Percentiles rank a stretch among this genome's conserved stretches.
Evolutionary conservation across 2,329 filamentous ascomycete species (phyloP).

Genomic region (Verticillium klebahnii): DNA sequence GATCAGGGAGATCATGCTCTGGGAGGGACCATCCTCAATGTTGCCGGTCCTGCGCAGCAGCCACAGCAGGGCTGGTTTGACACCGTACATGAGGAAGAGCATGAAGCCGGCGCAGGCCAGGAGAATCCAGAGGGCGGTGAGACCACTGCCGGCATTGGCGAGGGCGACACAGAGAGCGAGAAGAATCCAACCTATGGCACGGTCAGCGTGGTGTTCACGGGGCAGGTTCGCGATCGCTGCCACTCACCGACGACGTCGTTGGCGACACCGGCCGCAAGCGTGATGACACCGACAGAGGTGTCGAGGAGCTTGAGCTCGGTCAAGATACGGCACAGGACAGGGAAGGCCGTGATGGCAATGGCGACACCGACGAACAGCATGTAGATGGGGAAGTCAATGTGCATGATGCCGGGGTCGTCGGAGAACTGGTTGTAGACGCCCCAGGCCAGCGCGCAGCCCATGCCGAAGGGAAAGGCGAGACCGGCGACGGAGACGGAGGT

Average conservation of each 20-base stretch:
- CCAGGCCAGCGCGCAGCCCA: slow-evolving; percentile 75
- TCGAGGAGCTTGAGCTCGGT: slow-evolving; percentile 82
- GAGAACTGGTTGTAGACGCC: slow-evolving; percentile 75
- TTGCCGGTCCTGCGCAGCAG: slow-evolving; percentile 69
- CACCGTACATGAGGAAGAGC: slow-evolving; percentile 67
- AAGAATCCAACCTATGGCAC: slow-evolving; percentile 79
- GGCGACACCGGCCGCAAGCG: slow-evolving; percentile 83
- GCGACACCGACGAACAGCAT: slow-evolving; percentile 83
- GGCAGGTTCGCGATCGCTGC: background rate
- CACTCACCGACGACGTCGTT: slow-evolving; percentile 62
- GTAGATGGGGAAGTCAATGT: slow-evolving; percentile 50
- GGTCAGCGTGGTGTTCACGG: background rate
- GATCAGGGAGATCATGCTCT: slow-evolving; percentile 78
- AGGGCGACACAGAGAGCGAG: slow-evolving; percentile 89
- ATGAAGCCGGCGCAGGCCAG: slow-evolving; percentile 73
- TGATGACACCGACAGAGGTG: slow-evolving; percentile 81
- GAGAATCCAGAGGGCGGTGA: slow-evolving; percentile 81
- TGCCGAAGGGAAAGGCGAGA: slow-evolving; percentile 76
- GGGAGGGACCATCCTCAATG: slow-evolving; percentile 82
- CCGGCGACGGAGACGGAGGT: slow-evolving; percentile 72
- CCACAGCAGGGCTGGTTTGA: slow-evolving; percentile 73
- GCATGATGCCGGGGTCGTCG: slow-evolving; percentile 29
- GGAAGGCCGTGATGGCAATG: slow-evolving; percentile 85
- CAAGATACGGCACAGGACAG: slow-evolving; percentile 88
- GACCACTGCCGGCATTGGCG: slow-evolving; percentile 78